Conservation (phyloP, 2,329 filamentous ascomycete genomes). For the Bipolaris victoriae region DNA sequence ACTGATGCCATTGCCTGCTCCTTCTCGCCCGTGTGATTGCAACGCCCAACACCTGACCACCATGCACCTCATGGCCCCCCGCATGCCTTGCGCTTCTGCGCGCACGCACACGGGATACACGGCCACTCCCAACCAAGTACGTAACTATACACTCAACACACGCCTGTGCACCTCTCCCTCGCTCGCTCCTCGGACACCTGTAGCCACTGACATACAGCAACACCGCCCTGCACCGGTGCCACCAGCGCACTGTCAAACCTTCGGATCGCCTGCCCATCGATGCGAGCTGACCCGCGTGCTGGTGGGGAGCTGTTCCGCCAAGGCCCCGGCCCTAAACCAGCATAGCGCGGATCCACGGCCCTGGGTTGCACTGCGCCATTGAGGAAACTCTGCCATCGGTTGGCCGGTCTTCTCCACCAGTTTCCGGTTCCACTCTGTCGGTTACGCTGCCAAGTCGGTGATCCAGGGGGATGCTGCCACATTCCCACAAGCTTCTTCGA, state of each 20-base stretch:
- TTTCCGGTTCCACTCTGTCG: conserved; percentile 42
- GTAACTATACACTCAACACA: too few species aligned
- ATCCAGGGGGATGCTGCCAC: conserved; percentile 10
- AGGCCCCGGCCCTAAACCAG: conserved; percentile 25
- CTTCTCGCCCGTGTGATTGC: neutral
- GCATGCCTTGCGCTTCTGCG: conserved; percentile 5
- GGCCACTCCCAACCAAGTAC: too few species aligned
- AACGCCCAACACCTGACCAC: conserved; percentile 2
- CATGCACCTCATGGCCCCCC: conserved; percentile 6
- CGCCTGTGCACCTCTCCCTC: too few species aligned
- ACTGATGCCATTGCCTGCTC: conserved; percentile 1
- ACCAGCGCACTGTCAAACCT: neutral
- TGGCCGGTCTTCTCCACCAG: conserved; percentile 33
- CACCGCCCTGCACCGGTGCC: neutral
- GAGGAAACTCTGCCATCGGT: conserved; percentile 36
- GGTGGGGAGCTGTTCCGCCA: conserved; percentile 9
- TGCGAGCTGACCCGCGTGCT: conserved; percentile 6
- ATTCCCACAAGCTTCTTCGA: conserved; percentile 9
- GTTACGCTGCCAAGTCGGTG: conserved; percentile 25
- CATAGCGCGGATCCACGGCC: conserved; percentile 37
- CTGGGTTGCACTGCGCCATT: conserved; percentile 34
- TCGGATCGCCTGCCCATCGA: neutral
- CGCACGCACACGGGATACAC: too few species aligned
- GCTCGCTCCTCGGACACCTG: too few species aligned
- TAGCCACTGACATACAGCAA: too few species aligned